These are phyloP conservation scores for Colletotrichum australisinense DNA, from an alignment of 2,329 filamentous ascomycete genomes.

Conservation along the genomic window DNA sequence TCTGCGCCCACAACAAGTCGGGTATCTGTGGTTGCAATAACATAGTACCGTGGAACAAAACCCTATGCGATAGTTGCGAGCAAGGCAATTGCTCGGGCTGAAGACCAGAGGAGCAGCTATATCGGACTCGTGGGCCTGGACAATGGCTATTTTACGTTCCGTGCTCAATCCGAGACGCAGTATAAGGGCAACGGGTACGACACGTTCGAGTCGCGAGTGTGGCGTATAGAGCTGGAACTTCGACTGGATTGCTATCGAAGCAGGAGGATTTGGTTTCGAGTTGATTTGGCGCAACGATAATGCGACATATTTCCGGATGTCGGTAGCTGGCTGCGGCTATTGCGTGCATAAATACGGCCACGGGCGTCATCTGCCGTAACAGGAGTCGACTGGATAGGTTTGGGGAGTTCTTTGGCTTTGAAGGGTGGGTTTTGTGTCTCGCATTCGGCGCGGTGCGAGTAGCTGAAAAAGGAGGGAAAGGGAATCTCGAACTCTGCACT, in stretches of 20 bases:
- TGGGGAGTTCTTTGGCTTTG: conserved; percentile 1
- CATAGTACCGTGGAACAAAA: conserved; percentile 36
- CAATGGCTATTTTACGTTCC: not conserved
- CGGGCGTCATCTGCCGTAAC: conserved; percentile 14
- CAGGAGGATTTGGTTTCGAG: conserved; percentile 12
- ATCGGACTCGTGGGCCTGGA: not conserved
- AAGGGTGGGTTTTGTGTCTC: not conserved
- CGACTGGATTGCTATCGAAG: not conserved
- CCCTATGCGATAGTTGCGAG: conserved; percentile 34
- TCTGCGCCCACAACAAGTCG: conserved; percentile 36
- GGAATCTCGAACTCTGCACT: conserved; percentile 4
- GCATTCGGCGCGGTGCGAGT: conserved; percentile 5
- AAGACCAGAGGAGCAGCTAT: not conserved
- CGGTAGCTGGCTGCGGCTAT: not conserved
- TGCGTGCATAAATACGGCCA: conserved; percentile 1
- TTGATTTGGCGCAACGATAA: conserved; percentile 3
- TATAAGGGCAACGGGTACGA: not conserved
- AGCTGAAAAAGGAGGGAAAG: conserved; percentile 15
- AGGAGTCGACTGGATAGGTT: not conserved
- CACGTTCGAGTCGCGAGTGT: not conserved
- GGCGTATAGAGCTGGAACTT: not conserved
- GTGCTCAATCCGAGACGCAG: not conserved
- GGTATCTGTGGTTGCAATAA: conserved; percentile 34
- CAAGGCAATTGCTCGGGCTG: conserved; percentile 24
- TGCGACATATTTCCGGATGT: not conserved